Percentiles rank a stretch among this genome's conserved stretches.
Evolutionary conservation across 306 rosid species (phyloP).

Genomic region (Prunus fruticosa): DNA sequence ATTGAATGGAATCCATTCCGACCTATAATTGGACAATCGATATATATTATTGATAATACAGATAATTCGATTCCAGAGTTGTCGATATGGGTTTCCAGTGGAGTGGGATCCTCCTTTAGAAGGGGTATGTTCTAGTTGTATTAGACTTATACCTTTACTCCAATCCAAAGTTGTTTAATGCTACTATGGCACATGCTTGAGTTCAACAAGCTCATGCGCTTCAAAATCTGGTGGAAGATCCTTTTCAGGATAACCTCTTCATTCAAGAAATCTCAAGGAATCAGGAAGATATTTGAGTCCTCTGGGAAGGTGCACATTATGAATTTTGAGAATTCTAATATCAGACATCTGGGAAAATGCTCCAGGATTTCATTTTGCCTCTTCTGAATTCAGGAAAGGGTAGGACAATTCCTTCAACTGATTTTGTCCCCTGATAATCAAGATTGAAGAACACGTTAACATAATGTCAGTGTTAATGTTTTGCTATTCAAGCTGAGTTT

Average conservation of each 20-base stretch:
- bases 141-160: neutral
- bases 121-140: neutral
- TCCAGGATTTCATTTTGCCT: neutral
- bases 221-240: neutral
- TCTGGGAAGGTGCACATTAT: neutral
- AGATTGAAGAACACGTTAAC: neutral
- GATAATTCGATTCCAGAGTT: too few relatives aligned
- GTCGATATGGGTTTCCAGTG: too few relatives aligned
- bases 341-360: slow-evolving; percentile 25
- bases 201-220: slow-evolving; percentile 9
- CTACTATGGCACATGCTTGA: slow-evolving; percentile 10
- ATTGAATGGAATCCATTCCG: too few relatives aligned
- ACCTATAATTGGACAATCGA: too few relatives aligned
- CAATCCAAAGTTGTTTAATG: slow-evolving; percentile 16
- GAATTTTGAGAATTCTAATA: slow-evolving; percentile 16
- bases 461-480: too few relatives aligned
- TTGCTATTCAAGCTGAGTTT: too few relatives aligned
- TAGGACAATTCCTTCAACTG: slow-evolving; percentile 7
- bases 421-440: slow-evolving; percentile 4
- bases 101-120: too few relatives aligned
- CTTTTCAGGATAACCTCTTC: slow-evolving; percentile 13
- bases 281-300: slow-evolving; percentile 11
- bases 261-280: slow-evolving; percentile 15
- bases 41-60: too few relatives aligned
- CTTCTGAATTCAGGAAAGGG: neutral